A percentile compares a stretch with the other conserved stretches of the same genome.
Evolutionary conservation across 306 rosid species (phyloP).

Genomic region (Erythrophleum fordii): DNA sequence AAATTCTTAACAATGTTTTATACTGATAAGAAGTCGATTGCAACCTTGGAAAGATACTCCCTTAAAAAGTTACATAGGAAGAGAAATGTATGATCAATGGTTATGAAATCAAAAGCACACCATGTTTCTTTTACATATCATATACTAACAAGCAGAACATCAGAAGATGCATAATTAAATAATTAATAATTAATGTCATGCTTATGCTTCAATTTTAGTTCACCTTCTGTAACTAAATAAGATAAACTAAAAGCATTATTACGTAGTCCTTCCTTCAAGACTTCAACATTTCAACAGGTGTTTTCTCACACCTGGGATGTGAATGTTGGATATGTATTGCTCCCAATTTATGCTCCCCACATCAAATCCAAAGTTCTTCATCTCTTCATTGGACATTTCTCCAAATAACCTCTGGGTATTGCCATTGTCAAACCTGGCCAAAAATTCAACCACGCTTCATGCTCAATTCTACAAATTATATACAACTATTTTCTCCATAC

Average conservation of each 20-base stretch:
- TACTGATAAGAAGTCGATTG: no score
- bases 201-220: no score
- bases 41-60: no score
- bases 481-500: not conserved
- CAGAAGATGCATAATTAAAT: no score
- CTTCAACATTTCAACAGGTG: not conserved
- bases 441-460: conserved; percentile 16
- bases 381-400: conserved; percentile 10
- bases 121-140: no score
- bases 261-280: not conserved
- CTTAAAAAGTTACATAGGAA: no score
- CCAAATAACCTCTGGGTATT: not conserved
- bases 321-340: not conserved
- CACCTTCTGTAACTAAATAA: no score
- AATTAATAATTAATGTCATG: not conserved
- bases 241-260: not conserved
- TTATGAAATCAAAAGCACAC: no score
- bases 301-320: conserved; percentile 4
- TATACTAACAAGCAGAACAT: no score
- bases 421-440: conserved; percentile 1
- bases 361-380: not conserved
- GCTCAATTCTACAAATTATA: not conserved
- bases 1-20: no score
- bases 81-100: no score
- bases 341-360: conserved; percentile 1